These are phyloP conservation scores for Globisporangium paddicum DNA, from an alignment of 352 stramenopile genomes.

Conservation along the genomic window DNA sequence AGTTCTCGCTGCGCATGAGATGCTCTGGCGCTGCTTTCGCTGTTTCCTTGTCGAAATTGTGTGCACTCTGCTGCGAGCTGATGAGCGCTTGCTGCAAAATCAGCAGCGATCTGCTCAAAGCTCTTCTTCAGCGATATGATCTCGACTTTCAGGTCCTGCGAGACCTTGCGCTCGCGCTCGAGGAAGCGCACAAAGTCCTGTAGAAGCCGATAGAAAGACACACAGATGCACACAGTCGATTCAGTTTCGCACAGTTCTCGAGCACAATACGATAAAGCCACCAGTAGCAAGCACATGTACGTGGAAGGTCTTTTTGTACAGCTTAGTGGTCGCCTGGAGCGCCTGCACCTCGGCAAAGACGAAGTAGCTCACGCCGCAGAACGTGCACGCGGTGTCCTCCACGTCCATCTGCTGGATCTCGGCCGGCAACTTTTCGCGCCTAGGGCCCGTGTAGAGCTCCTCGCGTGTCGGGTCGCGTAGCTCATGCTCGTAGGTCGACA, in stretches of 20 bases:
- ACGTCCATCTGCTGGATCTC: constrained; percentile 63
- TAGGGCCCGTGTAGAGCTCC: constrained; percentile 62
- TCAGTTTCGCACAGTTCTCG: not conserved
- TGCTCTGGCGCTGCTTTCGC: constrained; percentile 16
- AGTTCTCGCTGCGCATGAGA: constrained; percentile 20
- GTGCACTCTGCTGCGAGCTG: constrained; percentile 25
- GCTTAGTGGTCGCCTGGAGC: constrained; percentile 60
- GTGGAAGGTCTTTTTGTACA: constrained; percentile 68
- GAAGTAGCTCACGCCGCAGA: constrained; percentile 85
- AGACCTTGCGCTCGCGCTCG: constrained; percentile 43
- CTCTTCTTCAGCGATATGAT: constrained; percentile 29
- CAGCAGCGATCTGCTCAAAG: constrained; percentile 23
- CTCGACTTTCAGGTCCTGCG: constrained; percentile 34
- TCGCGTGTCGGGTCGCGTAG: constrained; percentile 24
- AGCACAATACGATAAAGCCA: not conserved
- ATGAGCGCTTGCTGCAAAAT: constrained; percentile 11
- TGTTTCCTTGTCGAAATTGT: constrained; percentile 2
- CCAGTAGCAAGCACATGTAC: constrained; percentile 21
- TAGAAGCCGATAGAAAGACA: not conserved
- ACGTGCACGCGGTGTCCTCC: constrained; percentile 79
- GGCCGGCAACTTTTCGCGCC: constrained; percentile 37
- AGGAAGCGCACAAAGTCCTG: constrained; percentile 70
- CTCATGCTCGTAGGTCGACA: constrained; percentile 3
- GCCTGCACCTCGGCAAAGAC: constrained; percentile 80
- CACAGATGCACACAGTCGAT: not conserved